Evolutionary conservation across 352 stramenopile species (phyloP), one percentile per base, ranked within the genome.

Genomic region (Globisporangium takayamanum): DNA sequence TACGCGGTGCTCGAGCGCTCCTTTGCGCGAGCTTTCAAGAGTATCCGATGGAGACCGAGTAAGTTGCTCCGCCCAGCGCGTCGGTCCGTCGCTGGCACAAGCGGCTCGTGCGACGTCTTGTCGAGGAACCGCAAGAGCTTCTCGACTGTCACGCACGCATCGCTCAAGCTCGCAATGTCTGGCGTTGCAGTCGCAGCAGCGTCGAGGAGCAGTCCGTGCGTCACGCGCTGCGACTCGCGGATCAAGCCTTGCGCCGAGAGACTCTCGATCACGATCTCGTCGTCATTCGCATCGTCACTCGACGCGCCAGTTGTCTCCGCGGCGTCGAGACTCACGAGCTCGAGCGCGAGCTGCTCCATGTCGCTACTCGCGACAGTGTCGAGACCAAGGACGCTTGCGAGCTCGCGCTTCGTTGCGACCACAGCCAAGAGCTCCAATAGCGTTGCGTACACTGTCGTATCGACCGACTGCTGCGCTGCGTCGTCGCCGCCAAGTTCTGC

Each of bases 181-280:
- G 72, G 55, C 1, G 15, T 45, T 20, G 41, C 41, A 6, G 41
- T 8, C 18, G 41, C 41, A n/a, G 11, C 18, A 49, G 72, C 53
- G 37, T 78, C 53, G 7, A 45, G 25, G 30, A 56, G 26, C 37
- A 48, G 33, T 5, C 70, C 60, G 22, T 69, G 69, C 37, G 67
- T 60, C 28, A 77, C 45, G 26, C 57, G 52, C 16, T 67, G 69
- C 25, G 69, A 58, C 51, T 86, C 76, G 45, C 76, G 72, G 28
- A 86, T 68, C 55, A 86, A 57, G 0, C 76, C 76, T 33, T 86
- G 76, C 2, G 74, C 58, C 28, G 76, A 77, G 53, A 86, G 62
- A 53, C 76, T 86, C 55, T 83, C 76, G 22, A 86, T 64, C 33
- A 86, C 73, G 28, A 86, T 86, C 53, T 84, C 76, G 49, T 86